phyloP scores from a whole-genome alignment of 768 basidiomycete genomes.

The Stropharia rugosoannulata region DNA sequence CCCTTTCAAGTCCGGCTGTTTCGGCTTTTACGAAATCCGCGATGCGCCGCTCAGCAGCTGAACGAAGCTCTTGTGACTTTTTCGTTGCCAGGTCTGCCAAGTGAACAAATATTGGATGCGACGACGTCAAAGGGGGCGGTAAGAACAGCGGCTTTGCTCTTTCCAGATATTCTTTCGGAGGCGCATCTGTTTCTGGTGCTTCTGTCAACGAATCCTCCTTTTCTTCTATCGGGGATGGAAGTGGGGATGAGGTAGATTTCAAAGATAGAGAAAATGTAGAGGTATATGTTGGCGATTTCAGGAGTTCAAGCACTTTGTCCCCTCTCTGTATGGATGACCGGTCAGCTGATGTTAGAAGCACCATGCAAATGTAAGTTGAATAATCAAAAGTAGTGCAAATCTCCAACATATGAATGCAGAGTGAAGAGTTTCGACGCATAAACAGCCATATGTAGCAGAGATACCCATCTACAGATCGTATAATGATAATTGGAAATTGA shows the following conservation, averaged over 20 bases:
- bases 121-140: slow-evolving; percentile 75
- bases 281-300: slow-evolving; percentile 44
- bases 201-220: slow-evolving; percentile 22
- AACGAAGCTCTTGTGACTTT: slow-evolving; percentile 54
- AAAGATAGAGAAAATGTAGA: slow-evolving; percentile 46
- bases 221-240: slow-evolving; percentile 22
- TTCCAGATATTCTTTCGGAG: slow-evolving; percentile 43
- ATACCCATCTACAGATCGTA: slow-evolving; percentile 8
- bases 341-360: slow-evolving; percentile 14
- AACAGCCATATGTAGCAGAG: background rate
- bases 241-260: slow-evolving; percentile 28
- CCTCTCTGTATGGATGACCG: slow-evolving; percentile 31
- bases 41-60: slow-evolving; percentile 58
- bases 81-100: slow-evolving; percentile 56
- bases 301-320: slow-evolving; percentile 31
- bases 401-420: too few relatives aligned
- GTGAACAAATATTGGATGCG: slow-evolving; percentile 69
- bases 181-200: slow-evolving; percentile 21
- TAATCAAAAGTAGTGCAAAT: too few relatives aligned
- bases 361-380: background rate
- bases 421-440: too few relatives aligned
- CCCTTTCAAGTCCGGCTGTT: slow-evolving; percentile 52
- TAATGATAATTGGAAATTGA: slow-evolving; percentile 2
- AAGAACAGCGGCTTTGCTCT: slow-evolving; percentile 62
- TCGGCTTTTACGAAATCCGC: slow-evolving; percentile 50